Conservation (phyloP, 2,329 filamentous ascomycete genomes). For the Emmonsia crescens region DNA sequence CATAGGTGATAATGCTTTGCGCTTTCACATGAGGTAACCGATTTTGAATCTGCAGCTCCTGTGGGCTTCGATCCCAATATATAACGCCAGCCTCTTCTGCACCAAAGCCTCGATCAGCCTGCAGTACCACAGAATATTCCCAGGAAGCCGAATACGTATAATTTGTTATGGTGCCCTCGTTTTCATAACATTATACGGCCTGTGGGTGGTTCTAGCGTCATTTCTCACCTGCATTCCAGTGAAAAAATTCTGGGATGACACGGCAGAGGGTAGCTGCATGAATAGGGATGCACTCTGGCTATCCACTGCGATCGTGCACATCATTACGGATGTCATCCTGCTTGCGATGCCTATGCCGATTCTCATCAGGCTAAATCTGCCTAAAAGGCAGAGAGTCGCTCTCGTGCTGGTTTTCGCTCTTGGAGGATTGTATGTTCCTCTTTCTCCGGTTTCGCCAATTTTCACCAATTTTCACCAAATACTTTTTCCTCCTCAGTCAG, state of each 20-base stretch:
- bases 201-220: slow-evolving; percentile 23
- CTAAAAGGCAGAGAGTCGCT: slow-evolving; percentile 28
- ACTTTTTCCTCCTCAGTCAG: not conserved
- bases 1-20: not conserved
- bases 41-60: slow-evolving; percentile 16
- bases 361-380: slow-evolving; percentile 29
- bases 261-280: slow-evolving; percentile 24
- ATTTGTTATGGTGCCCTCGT: slow-evolving; percentile 26
- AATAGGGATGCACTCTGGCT: slow-evolving; percentile 33
- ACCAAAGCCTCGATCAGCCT: slow-evolving; percentile 28
- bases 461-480: not conserved
- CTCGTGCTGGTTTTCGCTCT: slow-evolving; percentile 33
- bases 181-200: slow-evolving; percentile 22
- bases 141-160: slow-evolving; percentile 20
- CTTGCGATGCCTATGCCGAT: slow-evolving; percentile 37
- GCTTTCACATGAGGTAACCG: not conserved
- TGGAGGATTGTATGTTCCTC: slow-evolving; percentile 24
- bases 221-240: slow-evolving; percentile 24
- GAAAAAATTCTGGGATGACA: slow-evolving; percentile 21
- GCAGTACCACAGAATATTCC: slow-evolving; percentile 28
- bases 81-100: slow-evolving; percentile 24
- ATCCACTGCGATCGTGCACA: slow-evolving; percentile 33
- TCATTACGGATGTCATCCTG: slow-evolving; percentile 33
- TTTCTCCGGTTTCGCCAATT: not conserved
- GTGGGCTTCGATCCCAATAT: slow-evolving; percentile 25